Evolutionary conservation across 352 stramenopile species (phyloP).

Genomic region (Aphanomyces astaci): DNA sequence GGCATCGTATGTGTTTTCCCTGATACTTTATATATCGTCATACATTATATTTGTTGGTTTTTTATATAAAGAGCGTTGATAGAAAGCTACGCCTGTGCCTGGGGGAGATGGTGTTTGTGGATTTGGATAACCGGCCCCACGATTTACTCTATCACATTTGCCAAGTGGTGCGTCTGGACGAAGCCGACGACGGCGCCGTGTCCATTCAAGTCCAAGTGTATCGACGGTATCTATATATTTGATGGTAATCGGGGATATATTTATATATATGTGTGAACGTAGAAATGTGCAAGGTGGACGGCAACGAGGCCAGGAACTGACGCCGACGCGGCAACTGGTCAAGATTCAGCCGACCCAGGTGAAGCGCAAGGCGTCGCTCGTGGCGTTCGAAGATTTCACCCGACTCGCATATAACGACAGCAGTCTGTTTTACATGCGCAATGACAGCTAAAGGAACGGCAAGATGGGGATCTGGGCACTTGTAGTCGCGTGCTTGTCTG

Average conservation of each 20-base stretch:
- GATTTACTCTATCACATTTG: slow-evolving; percentile 72
- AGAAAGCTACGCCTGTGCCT: neutral
- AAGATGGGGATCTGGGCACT: neutral
- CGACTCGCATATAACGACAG: slow-evolving; percentile 6
- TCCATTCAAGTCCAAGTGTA: slow-evolving; percentile 12
- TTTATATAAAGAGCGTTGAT: no score
- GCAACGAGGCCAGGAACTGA: neutral
- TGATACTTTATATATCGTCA: neutral
- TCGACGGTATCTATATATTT: neutral
- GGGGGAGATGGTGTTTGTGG: slow-evolving; percentile 66
- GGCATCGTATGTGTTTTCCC: neutral
- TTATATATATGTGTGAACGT: neutral
- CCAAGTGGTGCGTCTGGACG: slow-evolving; percentile 64
- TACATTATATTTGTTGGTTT: no score
- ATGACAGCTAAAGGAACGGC: slow-evolving; percentile 4
- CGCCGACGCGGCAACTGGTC: neutral
- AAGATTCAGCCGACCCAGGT: slow-evolving; percentile 4
- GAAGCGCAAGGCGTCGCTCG: slow-evolving; percentile 8
- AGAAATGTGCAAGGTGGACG: neutral
- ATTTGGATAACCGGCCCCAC: slow-evolving; percentile 48
- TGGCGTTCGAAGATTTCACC: neutral
- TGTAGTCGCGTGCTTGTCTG: neutral
- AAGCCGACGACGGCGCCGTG: slow-evolving; percentile 20
- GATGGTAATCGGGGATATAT: no score
- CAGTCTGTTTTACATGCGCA: slow-evolving; percentile 5